These are phyloP conservation scores for Ceratocystis destructans DNA, from an alignment of 2,329 filamentous ascomycete genomes.

Conservation along the genomic window DNA sequence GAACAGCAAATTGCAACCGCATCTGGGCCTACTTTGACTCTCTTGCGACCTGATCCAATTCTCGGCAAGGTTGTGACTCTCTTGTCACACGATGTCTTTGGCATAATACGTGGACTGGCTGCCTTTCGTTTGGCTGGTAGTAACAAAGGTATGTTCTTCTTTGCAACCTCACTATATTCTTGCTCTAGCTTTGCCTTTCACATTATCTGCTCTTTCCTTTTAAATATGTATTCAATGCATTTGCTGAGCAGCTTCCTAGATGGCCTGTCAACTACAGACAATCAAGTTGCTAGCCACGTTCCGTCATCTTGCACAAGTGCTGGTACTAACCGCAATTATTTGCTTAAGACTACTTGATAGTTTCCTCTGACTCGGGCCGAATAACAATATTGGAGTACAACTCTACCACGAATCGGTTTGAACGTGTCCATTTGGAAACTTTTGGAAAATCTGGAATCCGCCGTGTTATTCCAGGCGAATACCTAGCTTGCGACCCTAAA, in stretches of 20 bases:
- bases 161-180: slow-evolving; percentile 2
- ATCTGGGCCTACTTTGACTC: slow-evolving; percentile 75
- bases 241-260: slow-evolving; percentile 16
- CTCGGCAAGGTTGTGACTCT: slow-evolving; percentile 78
- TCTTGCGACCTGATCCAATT: slow-evolving; percentile 72
- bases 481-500: slow-evolving; percentile 88
- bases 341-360: slow-evolving; percentile 74
- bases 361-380: slow-evolving; percentile 88
- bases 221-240: slow-evolving; percentile 5
- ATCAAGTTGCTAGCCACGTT: slow-evolving; percentile 5
- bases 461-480: slow-evolving; percentile 88
- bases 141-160: slow-evolving; percentile 67
- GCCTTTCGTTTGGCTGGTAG: slow-evolving; percentile 87
- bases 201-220: background rate
- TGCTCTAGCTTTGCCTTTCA: background rate
- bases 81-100: slow-evolving; percentile 87
- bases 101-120: slow-evolving; percentile 79
- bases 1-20: slow-evolving; percentile 96
- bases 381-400: slow-evolving; percentile 91
- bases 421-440: slow-evolving; percentile 84
- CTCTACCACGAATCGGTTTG: slow-evolving; percentile 72
- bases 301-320: background rate
- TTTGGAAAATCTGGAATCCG: slow-evolving; percentile 95
- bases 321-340: slow-evolving; percentile 23
- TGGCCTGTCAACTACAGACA: slow-evolving; percentile 9